phyloP scores from a whole-genome alignment of 139 green algal genomes.

The Chloropicon primus region DNA sequence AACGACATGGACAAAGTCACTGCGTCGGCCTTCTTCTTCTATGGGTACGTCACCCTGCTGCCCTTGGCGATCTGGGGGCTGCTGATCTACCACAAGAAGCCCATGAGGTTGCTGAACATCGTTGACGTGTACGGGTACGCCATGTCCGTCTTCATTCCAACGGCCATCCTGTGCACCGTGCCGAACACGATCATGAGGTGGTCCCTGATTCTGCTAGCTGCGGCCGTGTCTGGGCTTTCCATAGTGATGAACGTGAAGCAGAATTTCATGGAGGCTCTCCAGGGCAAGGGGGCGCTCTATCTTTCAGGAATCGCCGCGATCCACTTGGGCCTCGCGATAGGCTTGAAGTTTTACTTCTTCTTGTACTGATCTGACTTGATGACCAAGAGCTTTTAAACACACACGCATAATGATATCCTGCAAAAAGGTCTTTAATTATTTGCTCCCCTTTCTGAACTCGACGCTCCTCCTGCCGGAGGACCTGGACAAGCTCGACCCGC shows the following conservation, averaged over 20 bases:
- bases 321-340: background rate
- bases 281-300: background rate
- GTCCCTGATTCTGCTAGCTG: background rate
- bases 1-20: constrained; percentile 29
- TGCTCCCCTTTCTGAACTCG: background rate
- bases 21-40: constrained; percentile 20
- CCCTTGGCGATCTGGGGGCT: constrained; percentile 24
- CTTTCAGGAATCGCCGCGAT: background rate
- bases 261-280: background rate
- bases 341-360: background rate
- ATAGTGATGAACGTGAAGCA: background rate
- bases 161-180: constrained; percentile 12
- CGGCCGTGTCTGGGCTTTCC: background rate
- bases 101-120: constrained; percentile 13
- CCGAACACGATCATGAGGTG: background rate
- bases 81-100: constrained; percentile 14
- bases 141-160: constrained; percentile 28
- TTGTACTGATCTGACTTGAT: background rate
- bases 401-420: no score
- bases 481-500: constrained; percentile 14
- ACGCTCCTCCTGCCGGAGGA: background rate
- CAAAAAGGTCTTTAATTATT: no score
- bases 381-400: no score
- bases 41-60: constrained; percentile 25
- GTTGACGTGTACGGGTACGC: constrained; percentile 36